Evolutionary conservation across 306 rosid genomes (phyloP).

Genomic region (Cucurbita ficifolia): DNA sequence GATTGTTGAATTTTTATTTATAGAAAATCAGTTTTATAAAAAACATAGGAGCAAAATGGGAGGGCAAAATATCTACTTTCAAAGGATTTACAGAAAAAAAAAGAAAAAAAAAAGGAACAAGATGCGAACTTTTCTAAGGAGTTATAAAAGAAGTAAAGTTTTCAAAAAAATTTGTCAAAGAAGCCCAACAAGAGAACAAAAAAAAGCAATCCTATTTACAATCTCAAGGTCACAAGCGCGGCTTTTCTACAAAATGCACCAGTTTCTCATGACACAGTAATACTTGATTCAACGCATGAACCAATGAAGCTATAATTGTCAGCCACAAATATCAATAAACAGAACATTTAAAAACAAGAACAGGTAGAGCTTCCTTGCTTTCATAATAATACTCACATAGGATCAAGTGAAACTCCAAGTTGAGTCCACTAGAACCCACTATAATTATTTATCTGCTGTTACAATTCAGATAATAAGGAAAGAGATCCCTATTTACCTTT

Average conservation of each 20-base stretch:
- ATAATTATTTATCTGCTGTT: neutral
- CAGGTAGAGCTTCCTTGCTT: too few relatives aligned
- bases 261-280: neutral
- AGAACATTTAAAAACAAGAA: neutral
- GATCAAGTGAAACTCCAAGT: neutral
- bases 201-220: neutral
- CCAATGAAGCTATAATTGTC: neutral
- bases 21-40: neutral
- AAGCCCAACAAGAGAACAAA: neutral
- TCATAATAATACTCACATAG: neutral
- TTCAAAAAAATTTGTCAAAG: neutral
- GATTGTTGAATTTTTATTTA: neutral
- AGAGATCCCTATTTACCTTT: conserved; percentile 35
- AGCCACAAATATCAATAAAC: neutral
- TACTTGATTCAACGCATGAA: neutral
- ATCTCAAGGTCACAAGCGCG: neutral
- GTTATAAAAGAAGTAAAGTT: neutral
- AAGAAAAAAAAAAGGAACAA: too few relatives aligned
- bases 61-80: neutral
- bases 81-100: neutral
- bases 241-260: neutral
- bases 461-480: neutral
- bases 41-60: neutral
- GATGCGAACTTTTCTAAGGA: neutral
- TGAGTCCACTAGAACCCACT: neutral